These are phyloP conservation scores for Litchi chinensis DNA, from an alignment of 345 rosid genomes.

Conservation along the genomic window DNA sequence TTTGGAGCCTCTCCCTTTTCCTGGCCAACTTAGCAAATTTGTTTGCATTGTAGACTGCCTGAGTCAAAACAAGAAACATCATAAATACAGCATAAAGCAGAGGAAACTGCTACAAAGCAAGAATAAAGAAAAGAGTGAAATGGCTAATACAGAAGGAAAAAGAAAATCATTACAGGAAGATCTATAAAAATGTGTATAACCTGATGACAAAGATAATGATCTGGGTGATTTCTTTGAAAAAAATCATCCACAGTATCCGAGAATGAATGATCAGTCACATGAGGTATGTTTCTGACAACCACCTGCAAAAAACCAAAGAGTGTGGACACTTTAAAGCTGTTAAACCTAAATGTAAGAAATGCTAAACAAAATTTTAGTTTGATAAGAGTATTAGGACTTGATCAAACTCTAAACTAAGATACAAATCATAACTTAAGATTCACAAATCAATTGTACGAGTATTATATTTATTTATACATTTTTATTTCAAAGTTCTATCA, in stretches of 20 bases:
- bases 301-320: conserved; percentile 52
- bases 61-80: conserved; percentile 24
- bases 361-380: neutral
- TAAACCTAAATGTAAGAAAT: neutral
- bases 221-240: conserved; percentile 83
- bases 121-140: neutral
- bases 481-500: too few relatives aligned
- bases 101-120: neutral
- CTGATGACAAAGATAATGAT: conserved; percentile 90
- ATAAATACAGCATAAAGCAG: conserved; percentile 6
- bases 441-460: too few relatives aligned
- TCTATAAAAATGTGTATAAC: conserved; percentile 32
- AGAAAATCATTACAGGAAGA: neutral
- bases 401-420: neutral
- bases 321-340: neutral
- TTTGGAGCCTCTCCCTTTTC: conserved; percentile 73
- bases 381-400: neutral
- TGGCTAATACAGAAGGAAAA: neutral
- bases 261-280: conserved; percentile 50
- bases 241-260: conserved; percentile 74
- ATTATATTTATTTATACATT: too few relatives aligned
- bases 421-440: neutral
- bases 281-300: conserved; percentile 86
- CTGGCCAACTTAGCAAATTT: conserved; percentile 69
- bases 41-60: conserved; percentile 91